Base-by-base conservation (phyloP, 1,284 basidiomycete genomes). In the Boletus austroedulis region DNA sequence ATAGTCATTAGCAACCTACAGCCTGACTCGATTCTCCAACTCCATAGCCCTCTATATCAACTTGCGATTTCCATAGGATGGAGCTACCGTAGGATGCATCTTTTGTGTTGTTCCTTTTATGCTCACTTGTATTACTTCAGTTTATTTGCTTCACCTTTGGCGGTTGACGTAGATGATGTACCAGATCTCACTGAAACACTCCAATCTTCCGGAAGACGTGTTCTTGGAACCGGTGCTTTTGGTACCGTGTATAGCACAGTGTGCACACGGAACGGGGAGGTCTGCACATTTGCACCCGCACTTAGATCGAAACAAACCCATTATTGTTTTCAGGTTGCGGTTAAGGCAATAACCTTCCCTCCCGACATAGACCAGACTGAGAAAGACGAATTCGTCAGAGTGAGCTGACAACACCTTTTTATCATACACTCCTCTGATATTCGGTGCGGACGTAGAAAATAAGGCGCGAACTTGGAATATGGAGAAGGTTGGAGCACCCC, bases 381-480 rank as follows among this genome's bases (percentile, higher is more conserved):
- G 0, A 60, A 11, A 21, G 29, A n/a, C 4, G 43, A 41, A 5
- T 50, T 60, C 44, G 2, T 57, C 10, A 43, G 49, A 34, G 59
- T 58, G 11, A 52, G 59, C 34, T 8, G 17, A 43, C 17, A 10
- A n/a, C 4, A 28, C 11, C 2, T 4, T 28, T 17, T 2, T 10
- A 5, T 15, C 5, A 5, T 7, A 3, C 9, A 7, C 3, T 21
- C 19, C 2, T 9, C 36, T 49, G 24, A 50, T 9, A n/a, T 24
- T 28, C 5, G 0, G 17, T 2, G 3, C 24, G 5, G 5, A 40
- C n/a, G 12, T 38, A 60, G 59, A 61, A 61, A 57, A 29, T 49
- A 6, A 52, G 0, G 14, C 59, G 60, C 9, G 60, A 57, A 12
- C 26, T 49, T 24, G 53, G 45, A 34, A 32, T 61, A 43, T 61